A percentile compares a stretch with the other conserved stretches of the same genome.
These are phyloP conservation scores for Fraxinus platypoda DNA, from an alignment of 305 asterid genomes.

Conservation along the genomic window DNA sequence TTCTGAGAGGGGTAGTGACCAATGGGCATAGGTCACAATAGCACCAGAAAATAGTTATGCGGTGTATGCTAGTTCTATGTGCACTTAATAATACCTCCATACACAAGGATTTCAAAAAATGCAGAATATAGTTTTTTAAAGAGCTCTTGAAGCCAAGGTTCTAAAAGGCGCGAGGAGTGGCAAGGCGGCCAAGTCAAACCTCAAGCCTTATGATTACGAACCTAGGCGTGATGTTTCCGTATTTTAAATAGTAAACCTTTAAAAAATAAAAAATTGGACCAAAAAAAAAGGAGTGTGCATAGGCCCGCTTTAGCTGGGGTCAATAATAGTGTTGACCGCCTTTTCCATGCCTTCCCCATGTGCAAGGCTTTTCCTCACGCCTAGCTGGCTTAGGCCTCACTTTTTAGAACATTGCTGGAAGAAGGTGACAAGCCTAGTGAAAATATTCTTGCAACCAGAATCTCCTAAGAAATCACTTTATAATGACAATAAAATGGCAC, in stretches of 20 bases:
- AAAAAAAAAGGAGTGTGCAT: background rate
- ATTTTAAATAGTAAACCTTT: background rate
- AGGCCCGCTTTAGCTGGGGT: background rate
- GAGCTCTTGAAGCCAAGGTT: constrained; percentile 11
- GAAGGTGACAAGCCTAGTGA: background rate
- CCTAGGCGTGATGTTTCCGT: background rate
- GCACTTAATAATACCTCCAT: background rate
- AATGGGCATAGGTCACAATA: background rate
- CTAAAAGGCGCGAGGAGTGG: background rate
- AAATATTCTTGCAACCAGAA: constrained; percentile 1
- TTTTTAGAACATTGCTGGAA: background rate
- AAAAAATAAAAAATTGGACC: background rate
- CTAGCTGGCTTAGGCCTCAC: background rate
- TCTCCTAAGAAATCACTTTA: background rate
- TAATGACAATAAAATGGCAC: background rate
- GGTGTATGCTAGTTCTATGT: background rate
- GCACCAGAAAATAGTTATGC: constrained; percentile 7
- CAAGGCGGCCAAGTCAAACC: background rate
- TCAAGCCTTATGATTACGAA: background rate
- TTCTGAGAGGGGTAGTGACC: constrained; percentile 13
- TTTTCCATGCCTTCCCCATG: background rate
- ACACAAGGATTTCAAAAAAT: background rate
- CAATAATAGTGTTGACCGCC: background rate
- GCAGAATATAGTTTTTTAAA: background rate
- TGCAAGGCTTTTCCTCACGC: background rate